Percentiles rank a stretch among this genome's conserved stretches.
Conservation (phyloP, 345 rosid genomes). For the Salix suchowensis region DNA sequence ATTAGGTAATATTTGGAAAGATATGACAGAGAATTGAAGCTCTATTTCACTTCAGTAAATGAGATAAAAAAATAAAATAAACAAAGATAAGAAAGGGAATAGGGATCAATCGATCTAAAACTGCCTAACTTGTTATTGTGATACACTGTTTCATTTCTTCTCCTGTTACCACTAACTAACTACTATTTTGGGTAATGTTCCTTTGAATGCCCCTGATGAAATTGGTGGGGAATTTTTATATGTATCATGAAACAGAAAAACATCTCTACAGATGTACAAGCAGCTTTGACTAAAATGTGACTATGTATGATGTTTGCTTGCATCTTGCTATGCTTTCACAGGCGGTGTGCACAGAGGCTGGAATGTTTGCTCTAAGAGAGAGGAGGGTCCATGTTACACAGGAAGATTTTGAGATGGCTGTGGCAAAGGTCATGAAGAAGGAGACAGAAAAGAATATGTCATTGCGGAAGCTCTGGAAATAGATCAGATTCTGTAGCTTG, state of each 20-base stretch:
- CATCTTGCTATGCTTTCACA: slow-evolving; percentile 22
- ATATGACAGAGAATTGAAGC: not conserved
- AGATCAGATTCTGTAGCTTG: slow-evolving; percentile 1
- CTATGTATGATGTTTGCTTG: not conserved
- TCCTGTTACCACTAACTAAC: not conserved
- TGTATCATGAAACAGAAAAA: not conserved
- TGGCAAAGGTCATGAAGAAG: slow-evolving; percentile 99
- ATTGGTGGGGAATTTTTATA: not conserved
- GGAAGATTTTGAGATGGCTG: slow-evolving; percentile 99
- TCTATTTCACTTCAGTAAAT: not conserved
- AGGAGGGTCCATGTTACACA: slow-evolving; percentile 97
- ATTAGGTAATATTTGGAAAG: not conserved
- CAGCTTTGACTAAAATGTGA: not conserved
- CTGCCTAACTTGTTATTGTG: not conserved
- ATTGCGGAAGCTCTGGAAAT: slow-evolving; percentile 94
- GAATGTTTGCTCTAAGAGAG: slow-evolving; percentile 98
- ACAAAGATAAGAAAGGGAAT: not conserved
- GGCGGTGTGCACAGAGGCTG: slow-evolving; percentile 99
- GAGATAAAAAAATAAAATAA: not conserved
- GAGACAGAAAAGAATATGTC: slow-evolving; percentile 99
- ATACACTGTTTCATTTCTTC: not conserved
- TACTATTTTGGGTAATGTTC: not conserved
- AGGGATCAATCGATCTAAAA: not conserved
- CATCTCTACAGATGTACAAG: not conserved
- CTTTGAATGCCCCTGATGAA: not conserved